phyloP scores from a whole-genome alignment of 371 early-diverging fungal species.

The Haplosporangium sp. region DNA sequence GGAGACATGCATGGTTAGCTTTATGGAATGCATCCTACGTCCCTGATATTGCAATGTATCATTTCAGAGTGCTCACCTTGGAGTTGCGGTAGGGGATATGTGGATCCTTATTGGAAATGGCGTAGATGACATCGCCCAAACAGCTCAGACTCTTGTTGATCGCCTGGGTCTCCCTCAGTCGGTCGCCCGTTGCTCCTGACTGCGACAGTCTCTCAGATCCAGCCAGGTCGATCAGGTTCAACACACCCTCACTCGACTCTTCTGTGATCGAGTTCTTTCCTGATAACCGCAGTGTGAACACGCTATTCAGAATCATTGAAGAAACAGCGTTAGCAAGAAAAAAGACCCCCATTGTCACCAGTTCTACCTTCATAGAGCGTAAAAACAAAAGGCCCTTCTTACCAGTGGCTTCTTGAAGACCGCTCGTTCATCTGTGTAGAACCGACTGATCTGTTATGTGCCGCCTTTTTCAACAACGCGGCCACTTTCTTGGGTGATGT shows the following conservation, averaged over 20 bases:
- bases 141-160: constrained; percentile 97
- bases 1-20: neutral
- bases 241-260: constrained; percentile 78
- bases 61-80: constrained; percentile 60
- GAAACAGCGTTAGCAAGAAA: neutral
- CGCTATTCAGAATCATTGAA: constrained; percentile 57
- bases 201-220: constrained; percentile 95
- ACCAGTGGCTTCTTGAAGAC: constrained; percentile 95
- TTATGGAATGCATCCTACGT: neutral
- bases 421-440: constrained; percentile 94
- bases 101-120: constrained; percentile 84
- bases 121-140: constrained; percentile 95
- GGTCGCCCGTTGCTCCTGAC: constrained; percentile 91
- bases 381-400: neutral
- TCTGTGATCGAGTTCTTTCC: constrained; percentile 80
- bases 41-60: constrained; percentile 1
- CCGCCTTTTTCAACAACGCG: constrained; percentile 77
- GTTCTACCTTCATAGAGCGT: neutral
- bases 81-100: constrained; percentile 99
- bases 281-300: constrained; percentile 84
- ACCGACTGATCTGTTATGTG: constrained; percentile 88
- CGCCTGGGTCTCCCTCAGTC: constrained; percentile 95
- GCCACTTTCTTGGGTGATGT: constrained; percentile 80
- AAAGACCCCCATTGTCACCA: too few species aligned
- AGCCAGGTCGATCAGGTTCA: constrained; percentile 97